These are phyloP conservation scores for Chaetomium tenue DNA, from an alignment of 495 filamentous ascomycete genomes.

Conservation along the genomic window DNA sequence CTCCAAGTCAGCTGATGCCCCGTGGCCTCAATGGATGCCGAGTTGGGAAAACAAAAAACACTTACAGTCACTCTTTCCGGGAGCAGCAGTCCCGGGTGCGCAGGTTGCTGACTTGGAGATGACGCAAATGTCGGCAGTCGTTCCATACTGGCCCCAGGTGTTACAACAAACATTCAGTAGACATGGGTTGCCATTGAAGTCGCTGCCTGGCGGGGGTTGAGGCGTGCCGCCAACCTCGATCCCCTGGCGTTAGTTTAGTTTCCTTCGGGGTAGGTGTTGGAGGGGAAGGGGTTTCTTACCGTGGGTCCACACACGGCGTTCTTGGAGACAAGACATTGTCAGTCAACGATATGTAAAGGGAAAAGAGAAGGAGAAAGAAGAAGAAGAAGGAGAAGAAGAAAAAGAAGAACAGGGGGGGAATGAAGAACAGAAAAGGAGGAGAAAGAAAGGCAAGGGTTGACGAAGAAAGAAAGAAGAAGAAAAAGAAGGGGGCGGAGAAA, in stretches of 20 bases:
- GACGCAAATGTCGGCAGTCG: conserved; percentile 20
- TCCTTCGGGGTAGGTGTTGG: too few relatives aligned
- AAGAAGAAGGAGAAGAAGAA: too few relatives aligned
- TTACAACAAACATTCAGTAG: conserved; percentile 39
- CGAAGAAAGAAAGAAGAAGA: too few relatives aligned
- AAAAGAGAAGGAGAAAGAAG: too few relatives aligned
- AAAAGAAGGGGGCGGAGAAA: too few relatives aligned
- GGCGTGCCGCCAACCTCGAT: neutral
- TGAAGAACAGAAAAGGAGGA: too few relatives aligned
- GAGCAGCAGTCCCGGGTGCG: conserved; percentile 36
- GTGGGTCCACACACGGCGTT: conserved; percentile 45
- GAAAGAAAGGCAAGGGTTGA: too few relatives aligned
- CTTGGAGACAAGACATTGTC: conserved; percentile 14
- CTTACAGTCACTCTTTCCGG: conserved; percentile 42
- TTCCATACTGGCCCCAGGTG: conserved; percentile 49
- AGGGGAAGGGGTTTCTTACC: neutral
- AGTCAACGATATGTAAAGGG: too few relatives aligned
- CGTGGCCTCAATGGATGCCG: neutral
- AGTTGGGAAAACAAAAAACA: conserved; percentile 26
- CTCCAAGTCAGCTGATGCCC: too few relatives aligned
- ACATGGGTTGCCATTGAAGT: conserved; percentile 34
- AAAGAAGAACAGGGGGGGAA: too few relatives aligned
- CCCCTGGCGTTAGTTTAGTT: too few relatives aligned
- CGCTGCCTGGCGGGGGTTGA: conserved; percentile 18
- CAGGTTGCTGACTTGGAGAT: conserved; percentile 29